These are phyloP conservation scores for Psidium friedrichsthalianum DNA, from an alignment of 345 rosid species.

Conservation along the genomic window DNA sequence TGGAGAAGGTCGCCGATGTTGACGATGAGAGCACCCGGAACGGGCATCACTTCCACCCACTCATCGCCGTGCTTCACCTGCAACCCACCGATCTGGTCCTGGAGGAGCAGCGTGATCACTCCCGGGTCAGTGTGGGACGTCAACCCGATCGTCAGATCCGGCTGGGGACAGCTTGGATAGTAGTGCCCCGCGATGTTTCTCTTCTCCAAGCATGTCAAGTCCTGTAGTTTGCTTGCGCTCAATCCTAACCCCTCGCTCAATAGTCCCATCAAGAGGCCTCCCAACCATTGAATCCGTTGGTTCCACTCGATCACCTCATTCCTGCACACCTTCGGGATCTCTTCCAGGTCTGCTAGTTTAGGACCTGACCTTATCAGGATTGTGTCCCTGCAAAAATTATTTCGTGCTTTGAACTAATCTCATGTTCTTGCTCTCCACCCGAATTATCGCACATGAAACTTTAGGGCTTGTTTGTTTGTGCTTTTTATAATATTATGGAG, in stretches of 20 bases:
- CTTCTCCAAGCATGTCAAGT: slow-evolving; percentile 20
- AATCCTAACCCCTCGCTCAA: slow-evolving; percentile 41
- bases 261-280: slow-evolving; percentile 24
- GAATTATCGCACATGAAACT: neutral
- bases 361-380: slow-evolving; percentile 24
- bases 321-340: slow-evolving; percentile 35
- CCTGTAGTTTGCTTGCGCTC: slow-evolving; percentile 13
- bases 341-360: neutral
- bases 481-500: no score
- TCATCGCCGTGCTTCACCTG: slow-evolving; percentile 33
- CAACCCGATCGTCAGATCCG: slow-evolving; percentile 39
- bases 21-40: slow-evolving; percentile 34
- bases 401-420: neutral
- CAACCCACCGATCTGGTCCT: slow-evolving; percentile 32
- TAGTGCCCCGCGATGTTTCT: slow-evolving; percentile 33
- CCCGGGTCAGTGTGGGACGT: slow-evolving; percentile 36
- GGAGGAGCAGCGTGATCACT: slow-evolving; percentile 29
- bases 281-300: slow-evolving; percentile 9
- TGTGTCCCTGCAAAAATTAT: slow-evolving; percentile 26
- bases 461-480: neutral
- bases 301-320: slow-evolving; percentile 30
- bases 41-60: slow-evolving; percentile 39
- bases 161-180: slow-evolving; percentile 46
- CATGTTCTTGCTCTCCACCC: neutral
- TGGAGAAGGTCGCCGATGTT: slow-evolving; percentile 41